phyloP scores from a whole-genome alignment of 164 flowering plant genomes.

The Kingdonia uniflora region DNA sequence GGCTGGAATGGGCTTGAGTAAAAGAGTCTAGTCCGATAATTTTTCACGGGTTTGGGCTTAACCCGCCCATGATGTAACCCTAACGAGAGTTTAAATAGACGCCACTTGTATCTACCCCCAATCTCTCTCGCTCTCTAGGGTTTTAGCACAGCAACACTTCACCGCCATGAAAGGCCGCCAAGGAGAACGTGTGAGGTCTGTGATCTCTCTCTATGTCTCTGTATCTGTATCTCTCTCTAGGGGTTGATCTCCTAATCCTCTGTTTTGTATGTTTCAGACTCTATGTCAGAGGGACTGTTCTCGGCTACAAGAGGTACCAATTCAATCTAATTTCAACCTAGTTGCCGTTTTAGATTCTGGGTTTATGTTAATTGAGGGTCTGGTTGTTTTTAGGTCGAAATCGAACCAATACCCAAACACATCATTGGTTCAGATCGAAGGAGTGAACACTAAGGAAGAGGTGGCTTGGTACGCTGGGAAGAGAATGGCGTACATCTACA shows the following conservation, averaged over 20 bases:
- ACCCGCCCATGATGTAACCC: too few species aligned
- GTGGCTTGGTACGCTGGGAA: conserved; percentile 33
- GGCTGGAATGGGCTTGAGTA: too few species aligned
- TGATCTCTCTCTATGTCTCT: background rate
- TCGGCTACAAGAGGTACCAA: conserved; percentile 31
- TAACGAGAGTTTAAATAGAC: too few species aligned
- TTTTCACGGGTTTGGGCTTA: too few species aligned
- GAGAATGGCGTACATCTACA: conserved; percentile 35
- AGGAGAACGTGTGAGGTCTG: conserved; percentile 1
- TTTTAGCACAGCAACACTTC: too few species aligned
- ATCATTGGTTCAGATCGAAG: conserved; percentile 35
- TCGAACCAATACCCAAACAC: conserved; percentile 40
- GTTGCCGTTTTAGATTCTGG: too few species aligned
- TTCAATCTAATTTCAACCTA: too few species aligned
- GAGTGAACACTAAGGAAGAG: conserved; percentile 39
- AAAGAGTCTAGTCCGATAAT: too few species aligned
- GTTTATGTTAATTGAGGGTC: background rate
- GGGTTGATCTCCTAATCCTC: background rate
- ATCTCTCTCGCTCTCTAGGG: too few species aligned
- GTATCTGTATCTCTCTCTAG: background rate
- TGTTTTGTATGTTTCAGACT: conserved; percentile 15
- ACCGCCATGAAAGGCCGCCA: conserved; percentile 5
- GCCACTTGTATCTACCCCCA: too few species aligned
- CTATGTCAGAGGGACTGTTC: conserved; percentile 29
- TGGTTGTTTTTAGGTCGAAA: conserved; percentile 21